Percentiles rank a stretch among this genome's conserved stretches.
phyloP scores from a whole-genome alignment of 2,329 filamentous ascomycete species.

The Thelonectria rubi region DNA sequence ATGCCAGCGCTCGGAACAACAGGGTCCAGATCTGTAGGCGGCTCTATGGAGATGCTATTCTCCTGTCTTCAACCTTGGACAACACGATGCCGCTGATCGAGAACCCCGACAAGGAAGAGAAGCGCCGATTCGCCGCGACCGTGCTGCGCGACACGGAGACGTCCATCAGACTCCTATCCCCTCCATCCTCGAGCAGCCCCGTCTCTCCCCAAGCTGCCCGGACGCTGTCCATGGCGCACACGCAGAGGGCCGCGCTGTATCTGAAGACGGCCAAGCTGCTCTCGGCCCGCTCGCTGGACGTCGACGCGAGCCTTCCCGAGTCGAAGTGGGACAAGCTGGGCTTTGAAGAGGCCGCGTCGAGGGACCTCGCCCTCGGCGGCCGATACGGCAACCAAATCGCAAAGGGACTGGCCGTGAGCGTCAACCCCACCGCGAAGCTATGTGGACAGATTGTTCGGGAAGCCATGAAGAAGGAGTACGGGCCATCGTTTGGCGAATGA shows the following conservation, averaged over 20 bases:
- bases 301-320: slow-evolving; percentile 55
- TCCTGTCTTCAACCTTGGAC: slow-evolving; percentile 53
- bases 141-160: slow-evolving; percentile 63
- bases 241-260: slow-evolving; percentile 74
- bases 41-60: slow-evolving; percentile 68
- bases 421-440: slow-evolving; percentile 74
- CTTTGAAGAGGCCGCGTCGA: slow-evolving; percentile 70
- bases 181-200: slow-evolving; percentile 56
- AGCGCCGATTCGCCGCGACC: slow-evolving; percentile 49
- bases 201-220: slow-evolving; percentile 72
- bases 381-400: slow-evolving; percentile 73
- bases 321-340: slow-evolving; percentile 60
- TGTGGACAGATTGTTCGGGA: slow-evolving; percentile 75
- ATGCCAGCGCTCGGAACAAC: slow-evolving; percentile 80
- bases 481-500: slow-evolving; percentile 56
- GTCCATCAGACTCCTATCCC: slow-evolving; percentile 68
- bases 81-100: slow-evolving; percentile 54
- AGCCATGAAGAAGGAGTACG: slow-evolving; percentile 75
- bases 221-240: slow-evolving; percentile 75
- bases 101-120: slow-evolving; percentile 49
- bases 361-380: slow-evolving; percentile 71
- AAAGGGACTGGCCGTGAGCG: slow-evolving; percentile 69
- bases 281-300: slow-evolving; percentile 47
- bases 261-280: slow-evolving; percentile 65
- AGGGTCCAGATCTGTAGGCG: slow-evolving; percentile 73